Evolutionary conservation across 805 yeast genomes (phyloP).

Genomic region (Candida bentonensis): DNA sequence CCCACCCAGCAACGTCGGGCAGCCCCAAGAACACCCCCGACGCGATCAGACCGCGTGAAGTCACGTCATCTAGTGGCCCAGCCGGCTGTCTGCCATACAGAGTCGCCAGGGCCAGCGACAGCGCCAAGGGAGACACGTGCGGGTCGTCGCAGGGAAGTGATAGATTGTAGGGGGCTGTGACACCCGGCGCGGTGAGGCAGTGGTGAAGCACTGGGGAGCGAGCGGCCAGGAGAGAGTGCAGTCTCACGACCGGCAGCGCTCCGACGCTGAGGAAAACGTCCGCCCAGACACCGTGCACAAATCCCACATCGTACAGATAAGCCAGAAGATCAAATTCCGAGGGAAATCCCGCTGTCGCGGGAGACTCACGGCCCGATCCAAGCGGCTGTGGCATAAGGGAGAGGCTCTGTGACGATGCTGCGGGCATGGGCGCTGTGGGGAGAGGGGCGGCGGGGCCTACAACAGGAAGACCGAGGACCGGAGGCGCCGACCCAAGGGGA

Average conservation of each 20-base stretch:
- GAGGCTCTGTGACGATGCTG: too few species aligned
- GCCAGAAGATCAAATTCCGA: slow-evolving; percentile 9
- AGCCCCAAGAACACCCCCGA: slow-evolving; percentile 18
- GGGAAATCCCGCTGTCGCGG: neutral
- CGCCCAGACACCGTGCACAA: slow-evolving; percentile 23
- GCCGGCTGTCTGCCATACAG: slow-evolving; percentile 19
- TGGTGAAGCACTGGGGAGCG: slow-evolving; percentile 20
- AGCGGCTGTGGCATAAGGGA: too few species aligned
- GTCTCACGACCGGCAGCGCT: slow-evolving; percentile 15
- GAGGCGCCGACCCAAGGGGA: too few species aligned
- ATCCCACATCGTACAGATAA: slow-evolving; percentile 19
- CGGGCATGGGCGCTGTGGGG: too few species aligned
- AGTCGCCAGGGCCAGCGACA: slow-evolving; percentile 20
- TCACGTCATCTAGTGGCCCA: slow-evolving; percentile 9
- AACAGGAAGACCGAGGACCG: too few species aligned
- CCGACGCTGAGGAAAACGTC: slow-evolving; percentile 18
- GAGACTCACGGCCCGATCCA: too few species aligned
- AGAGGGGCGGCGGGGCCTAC: too few species aligned
- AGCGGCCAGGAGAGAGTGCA: slow-evolving; percentile 21
- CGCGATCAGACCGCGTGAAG: slow-evolving; percentile 18
- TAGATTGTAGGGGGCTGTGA: slow-evolving; percentile 17
- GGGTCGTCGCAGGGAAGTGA: slow-evolving; percentile 13
- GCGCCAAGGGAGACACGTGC: slow-evolving; percentile 13
- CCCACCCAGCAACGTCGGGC: slow-evolving; percentile 14
- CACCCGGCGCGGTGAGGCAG: slow-evolving; percentile 9